Conservation (phyloP, 495 filamentous ascomycete species). For the Penicillium macrosclerotiorum region DNA sequence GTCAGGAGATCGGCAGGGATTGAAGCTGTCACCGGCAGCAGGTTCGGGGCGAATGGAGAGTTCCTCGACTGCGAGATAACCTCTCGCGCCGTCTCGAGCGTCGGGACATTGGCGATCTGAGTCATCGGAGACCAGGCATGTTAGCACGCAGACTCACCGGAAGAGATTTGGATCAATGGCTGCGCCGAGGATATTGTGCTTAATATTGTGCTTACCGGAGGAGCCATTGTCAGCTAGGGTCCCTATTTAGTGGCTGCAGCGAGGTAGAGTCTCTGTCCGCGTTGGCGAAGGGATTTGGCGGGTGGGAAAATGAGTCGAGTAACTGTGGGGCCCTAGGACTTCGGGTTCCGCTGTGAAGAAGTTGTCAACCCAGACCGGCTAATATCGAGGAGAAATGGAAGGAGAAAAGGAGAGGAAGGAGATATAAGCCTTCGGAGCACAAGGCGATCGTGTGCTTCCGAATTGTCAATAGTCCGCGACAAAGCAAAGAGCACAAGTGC, state of each 20-base stretch:
- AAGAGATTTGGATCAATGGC: too few species aligned
- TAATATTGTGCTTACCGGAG: constrained; percentile 28
- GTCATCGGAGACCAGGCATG: constrained; percentile 19
- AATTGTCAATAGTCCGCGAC: too few species aligned
- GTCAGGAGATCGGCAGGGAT: constrained; percentile 90
- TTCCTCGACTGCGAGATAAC: constrained; percentile 50
- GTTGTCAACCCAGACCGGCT: too few species aligned
- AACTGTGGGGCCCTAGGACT: constrained; percentile 16
- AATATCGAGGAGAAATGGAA: neutral
- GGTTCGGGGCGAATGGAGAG: constrained; percentile 65
- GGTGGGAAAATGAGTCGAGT: constrained; percentile 25
- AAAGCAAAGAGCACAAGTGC: too few species aligned
- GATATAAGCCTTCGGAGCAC: too few species aligned
- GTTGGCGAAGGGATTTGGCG: constrained; percentile 23
- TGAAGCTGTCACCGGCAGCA: constrained; percentile 80
- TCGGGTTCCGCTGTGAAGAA: neutral
- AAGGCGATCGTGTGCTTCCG: too few species aligned
- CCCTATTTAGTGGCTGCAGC: neutral
- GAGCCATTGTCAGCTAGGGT: constrained; percentile 29
- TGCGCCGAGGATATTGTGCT: neutral
- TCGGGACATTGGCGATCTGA: constrained; percentile 40
- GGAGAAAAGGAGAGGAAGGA: neutral
- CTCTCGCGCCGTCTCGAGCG: constrained; percentile 44
- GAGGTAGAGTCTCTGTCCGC: neutral
- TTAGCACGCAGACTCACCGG: too few species aligned